Conservation (phyloP, 2,329 filamentous ascomycete genomes). For the Sphaerulina musiva region DNA sequence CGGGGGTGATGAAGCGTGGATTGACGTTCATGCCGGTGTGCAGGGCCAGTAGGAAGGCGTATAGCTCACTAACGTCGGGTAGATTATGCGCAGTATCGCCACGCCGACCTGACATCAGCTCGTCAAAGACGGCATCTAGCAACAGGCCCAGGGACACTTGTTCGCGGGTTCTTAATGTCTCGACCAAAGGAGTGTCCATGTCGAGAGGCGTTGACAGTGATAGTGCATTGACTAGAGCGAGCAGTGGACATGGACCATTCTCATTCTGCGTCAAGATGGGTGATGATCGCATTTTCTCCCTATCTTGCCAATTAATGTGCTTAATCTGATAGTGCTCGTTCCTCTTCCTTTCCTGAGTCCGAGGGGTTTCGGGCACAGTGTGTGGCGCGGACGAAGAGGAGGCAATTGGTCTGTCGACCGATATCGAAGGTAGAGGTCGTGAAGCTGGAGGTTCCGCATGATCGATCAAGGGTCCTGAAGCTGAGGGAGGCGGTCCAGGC, state of each 20-base stretch:
- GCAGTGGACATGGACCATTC: conserved; percentile 87
- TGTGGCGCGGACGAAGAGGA: conserved; percentile 10
- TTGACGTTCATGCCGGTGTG: conserved; percentile 99
- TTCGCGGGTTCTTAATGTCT: conserved; percentile 71
- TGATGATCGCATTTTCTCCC: conserved; percentile 62
- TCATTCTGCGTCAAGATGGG: conserved; percentile 88
- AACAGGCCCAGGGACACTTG: conserved; percentile 81
- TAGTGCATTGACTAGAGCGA: conserved; percentile 88
- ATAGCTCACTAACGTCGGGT: conserved; percentile 82
- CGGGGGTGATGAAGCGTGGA: conserved; percentile 65
- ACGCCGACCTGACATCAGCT: conserved; percentile 73
- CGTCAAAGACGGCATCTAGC: conserved; percentile 85
- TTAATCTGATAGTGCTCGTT: conserved; percentile 89
- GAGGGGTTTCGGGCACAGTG: conserved; percentile 34
- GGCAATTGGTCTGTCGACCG: conserved; percentile 3
- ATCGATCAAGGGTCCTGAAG: conserved; percentile 28
- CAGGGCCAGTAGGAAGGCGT: conserved; percentile 76
- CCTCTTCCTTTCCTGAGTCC: conserved; percentile 42
- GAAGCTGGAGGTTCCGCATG: conserved; percentile 28
- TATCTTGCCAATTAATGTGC: conserved; percentile 77
- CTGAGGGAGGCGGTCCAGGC: conserved; percentile 28
- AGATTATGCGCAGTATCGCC: conserved; percentile 58
- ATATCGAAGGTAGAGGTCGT: conserved; percentile 33
- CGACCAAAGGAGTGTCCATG: conserved; percentile 63
- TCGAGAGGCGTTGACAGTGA: conserved; percentile 70